phyloP scores from a whole-genome alignment of 2,329 filamentous ascomycete species.

The Hypoxylon sp. region DNA sequence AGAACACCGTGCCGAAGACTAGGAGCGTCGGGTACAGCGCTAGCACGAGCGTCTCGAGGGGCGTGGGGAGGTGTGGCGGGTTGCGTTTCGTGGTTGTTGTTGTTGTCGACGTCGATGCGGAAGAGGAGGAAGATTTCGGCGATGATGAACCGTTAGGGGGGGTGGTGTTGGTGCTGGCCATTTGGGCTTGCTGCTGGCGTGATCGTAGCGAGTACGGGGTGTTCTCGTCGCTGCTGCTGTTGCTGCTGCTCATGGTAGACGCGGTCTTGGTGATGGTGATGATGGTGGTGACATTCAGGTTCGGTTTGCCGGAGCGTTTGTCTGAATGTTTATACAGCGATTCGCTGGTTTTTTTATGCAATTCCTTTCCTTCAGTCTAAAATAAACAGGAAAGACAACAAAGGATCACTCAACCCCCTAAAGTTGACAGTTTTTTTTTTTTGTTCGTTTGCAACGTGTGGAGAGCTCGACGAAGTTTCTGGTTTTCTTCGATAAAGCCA shows the following conservation, averaged over 20 bases:
- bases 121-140: background rate
- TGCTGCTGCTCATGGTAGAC: conserved; percentile 37
- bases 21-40: conserved; percentile 80
- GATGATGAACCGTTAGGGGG: conserved; percentile 13
- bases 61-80: conserved; percentile 73
- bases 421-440: background rate
- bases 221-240: conserved; percentile 36
- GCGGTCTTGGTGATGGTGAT: background rate
- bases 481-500: conserved; percentile 15
- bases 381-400: background rate
- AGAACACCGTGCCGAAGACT: conserved; percentile 82
- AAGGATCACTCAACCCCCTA: background rate
- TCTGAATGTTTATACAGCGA: too few relatives aligned
- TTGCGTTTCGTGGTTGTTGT: conserved; percentile 47
- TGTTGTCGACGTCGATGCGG: background rate
- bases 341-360: too few relatives aligned
- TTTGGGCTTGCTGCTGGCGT: conserved; percentile 38
- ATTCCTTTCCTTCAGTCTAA: too few relatives aligned
- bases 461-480: conserved; percentile 19
- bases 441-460: background rate
- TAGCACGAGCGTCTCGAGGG: conserved; percentile 71
- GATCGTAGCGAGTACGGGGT: conserved; percentile 36
- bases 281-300: conserved; percentile 4
- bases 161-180: conserved; percentile 31
- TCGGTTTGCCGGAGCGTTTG: too few relatives aligned